These are phyloP conservation scores for Medicago arabica DNA, from an alignment of 306 rosid species.

Conservation along the genomic window DNA sequence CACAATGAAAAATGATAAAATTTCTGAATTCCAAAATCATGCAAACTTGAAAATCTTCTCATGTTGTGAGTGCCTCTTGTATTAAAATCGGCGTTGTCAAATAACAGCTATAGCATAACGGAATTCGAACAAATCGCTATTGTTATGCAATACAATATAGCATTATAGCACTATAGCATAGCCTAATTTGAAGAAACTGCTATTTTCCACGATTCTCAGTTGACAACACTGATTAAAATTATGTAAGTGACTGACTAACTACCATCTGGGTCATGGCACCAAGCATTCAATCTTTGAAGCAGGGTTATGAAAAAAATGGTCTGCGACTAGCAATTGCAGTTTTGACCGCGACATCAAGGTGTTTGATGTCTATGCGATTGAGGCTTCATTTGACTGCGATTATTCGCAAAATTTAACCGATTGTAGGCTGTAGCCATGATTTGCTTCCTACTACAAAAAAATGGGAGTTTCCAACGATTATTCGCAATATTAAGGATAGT, in stretches of 20 bases:
- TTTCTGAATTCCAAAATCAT: constrained; percentile 17
- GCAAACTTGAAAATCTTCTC: constrained; percentile 28
- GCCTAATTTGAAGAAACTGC: too few species aligned
- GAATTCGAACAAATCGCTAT: too few species aligned
- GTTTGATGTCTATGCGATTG: neutral
- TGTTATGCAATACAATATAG: too few species aligned
- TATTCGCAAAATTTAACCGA: neutral
- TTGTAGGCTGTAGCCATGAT: too few species aligned
- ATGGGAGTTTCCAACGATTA: neutral
- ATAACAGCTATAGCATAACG: too few species aligned
- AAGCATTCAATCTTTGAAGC: neutral
- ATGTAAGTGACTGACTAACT: too few species aligned
- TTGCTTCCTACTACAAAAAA: neutral
- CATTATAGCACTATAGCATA: too few species aligned
- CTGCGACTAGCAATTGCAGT: neutral
- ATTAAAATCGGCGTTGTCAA: neutral
- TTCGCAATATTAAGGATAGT: neutral
- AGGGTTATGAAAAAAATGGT: neutral
- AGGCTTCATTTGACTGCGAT: neutral
- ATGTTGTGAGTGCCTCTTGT: neutral
- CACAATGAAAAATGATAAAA: constrained; percentile 1
- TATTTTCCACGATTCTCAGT: too few species aligned
- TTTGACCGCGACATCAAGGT: neutral
- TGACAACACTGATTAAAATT: too few species aligned
- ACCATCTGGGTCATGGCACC: too few species aligned